Base-by-base conservation (phyloP, 306 rosid species). In the Vicia faba region DNA sequence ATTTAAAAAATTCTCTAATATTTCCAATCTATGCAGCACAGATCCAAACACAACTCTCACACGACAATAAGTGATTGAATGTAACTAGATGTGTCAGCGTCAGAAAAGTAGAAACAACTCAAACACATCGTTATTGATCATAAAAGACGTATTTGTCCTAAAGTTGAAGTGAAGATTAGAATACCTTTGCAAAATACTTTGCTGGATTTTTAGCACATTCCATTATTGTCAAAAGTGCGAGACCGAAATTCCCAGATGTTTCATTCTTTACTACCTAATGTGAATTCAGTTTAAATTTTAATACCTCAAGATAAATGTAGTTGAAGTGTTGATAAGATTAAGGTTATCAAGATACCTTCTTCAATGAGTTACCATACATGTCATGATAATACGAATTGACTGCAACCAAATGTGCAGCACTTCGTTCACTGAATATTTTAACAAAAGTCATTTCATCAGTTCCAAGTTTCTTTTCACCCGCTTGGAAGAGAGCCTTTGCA, bases 121-220 rank as follows among this genome's bases (percentile, higher is more conserved):
- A 28, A 28, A 1, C 20, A 56, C 23, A 20, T 19, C 29, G 41
- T 31, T 3, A 62, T 31, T 64, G 39, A 36, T 36, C 3, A 36
- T 40, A 13, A 11, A 9, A 35, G 44, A 70, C 20, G 45, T 10
- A 55, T 19, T 57, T 72, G 10, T 15, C 28, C 16, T 28, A 53
- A 61, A 31, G 35, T 46, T 40, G 29, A 38, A 43, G 64, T 28
- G 44, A 5, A 43, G 15, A 48, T 45, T 9, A 53, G 51, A 55
- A 71, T 82, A 87, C 96, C 96, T 84, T 82, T 4, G 95, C 89
- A 28, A 89, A 89, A 65, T 77, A 84, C 62, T 59, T 69, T 7
- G 69, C 83, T 25, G 88, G 89, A 80, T 85, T 73, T 60, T 75
- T 78, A 31, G 89, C 77, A 13, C 91, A 83, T 54, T 18, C 74